phyloP scores from a whole-genome alignment of 768 basidiomycete genomes.

The Crepidotus variabilis region DNA sequence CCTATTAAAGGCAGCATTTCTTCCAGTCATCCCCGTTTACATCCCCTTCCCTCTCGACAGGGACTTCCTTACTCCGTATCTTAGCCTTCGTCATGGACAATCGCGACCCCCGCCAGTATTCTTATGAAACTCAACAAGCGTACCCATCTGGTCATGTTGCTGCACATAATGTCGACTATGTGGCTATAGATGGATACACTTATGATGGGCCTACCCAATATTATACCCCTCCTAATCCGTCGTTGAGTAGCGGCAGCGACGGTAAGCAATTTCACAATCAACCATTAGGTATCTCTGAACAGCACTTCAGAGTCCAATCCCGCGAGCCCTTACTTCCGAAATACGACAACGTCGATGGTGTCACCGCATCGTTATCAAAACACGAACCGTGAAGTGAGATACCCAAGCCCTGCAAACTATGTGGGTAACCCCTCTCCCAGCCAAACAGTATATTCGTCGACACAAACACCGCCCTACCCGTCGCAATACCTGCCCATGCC shows the following conservation, averaged over 20 bases:
- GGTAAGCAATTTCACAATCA: conserved; percentile 16
- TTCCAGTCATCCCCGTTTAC: conserved; percentile 23
- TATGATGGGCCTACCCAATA: conserved; percentile 31
- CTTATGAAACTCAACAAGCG: conserved; percentile 32
- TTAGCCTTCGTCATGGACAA: conserved; percentile 33
- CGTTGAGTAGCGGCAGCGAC: conserved; percentile 17
- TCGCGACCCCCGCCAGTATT: conserved; percentile 36
- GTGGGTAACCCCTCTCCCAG: conserved; percentile 18
- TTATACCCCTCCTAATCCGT: conserved; percentile 26
- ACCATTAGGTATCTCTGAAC: not conserved
- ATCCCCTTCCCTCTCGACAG: conserved; percentile 14
- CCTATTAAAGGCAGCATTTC: conserved; percentile 39
- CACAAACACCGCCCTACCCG: conserved; percentile 16
- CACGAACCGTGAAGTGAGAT: conserved; percentile 21
- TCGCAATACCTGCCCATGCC: conserved; percentile 18
- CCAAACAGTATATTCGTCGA: conserved; percentile 12
- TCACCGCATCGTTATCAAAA: conserved; percentile 27
- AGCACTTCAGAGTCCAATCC: conserved; percentile 12
- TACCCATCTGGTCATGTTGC: conserved; percentile 26
- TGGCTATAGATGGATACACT: conserved; percentile 23
- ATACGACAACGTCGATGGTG: conserved; percentile 31
- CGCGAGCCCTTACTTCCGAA: conserved; percentile 30
- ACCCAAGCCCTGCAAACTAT: conserved; percentile 18
- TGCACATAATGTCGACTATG: conserved; percentile 25
- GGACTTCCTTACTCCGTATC: conserved; percentile 10